A percentile compares a stretch with the other conserved stretches of the same genome.
phyloP scores from a whole-genome alignment of 164 flowering plant species.

The Liriodendron chinense region DNA sequence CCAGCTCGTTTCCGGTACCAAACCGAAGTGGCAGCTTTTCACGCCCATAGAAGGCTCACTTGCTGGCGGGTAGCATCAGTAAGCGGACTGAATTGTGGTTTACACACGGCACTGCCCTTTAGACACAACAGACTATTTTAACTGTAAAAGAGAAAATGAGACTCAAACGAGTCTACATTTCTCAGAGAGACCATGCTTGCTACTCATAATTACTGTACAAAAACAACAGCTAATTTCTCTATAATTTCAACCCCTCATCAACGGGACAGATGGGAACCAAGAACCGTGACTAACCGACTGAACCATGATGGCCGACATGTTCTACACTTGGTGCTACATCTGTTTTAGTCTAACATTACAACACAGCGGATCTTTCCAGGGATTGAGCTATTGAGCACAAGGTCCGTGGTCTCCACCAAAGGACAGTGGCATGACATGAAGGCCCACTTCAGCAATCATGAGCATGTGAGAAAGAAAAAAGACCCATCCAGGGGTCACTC shows the following conservation, averaged over 20 bases:
- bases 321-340: neutral
- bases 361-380: constrained; percentile 1
- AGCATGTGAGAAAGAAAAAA: neutral
- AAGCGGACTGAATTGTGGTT: too few species aligned
- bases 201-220: neutral
- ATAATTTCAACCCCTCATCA: neutral
- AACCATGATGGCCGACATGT: too few species aligned
- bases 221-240: neutral
- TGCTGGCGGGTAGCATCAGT: too few species aligned
- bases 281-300: too few species aligned
- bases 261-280: too few species aligned
- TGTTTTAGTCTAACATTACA: constrained; percentile 6
- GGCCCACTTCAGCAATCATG: neutral
- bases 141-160: too few species aligned
- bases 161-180: too few species aligned
- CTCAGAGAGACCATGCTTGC: neutral
- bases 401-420: neutral
- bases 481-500: neutral
- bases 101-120: too few species aligned
- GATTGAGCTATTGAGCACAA: constrained; percentile 5
- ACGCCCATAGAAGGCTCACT: too few species aligned
- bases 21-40: too few species aligned
- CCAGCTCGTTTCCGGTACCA: too few species aligned
- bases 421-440: neutral
- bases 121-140: too few species aligned